These are phyloP conservation scores for Pseudocercospora vitis DNA, from an alignment of 2,329 filamentous ascomycete species.

Conservation along the genomic window DNA sequence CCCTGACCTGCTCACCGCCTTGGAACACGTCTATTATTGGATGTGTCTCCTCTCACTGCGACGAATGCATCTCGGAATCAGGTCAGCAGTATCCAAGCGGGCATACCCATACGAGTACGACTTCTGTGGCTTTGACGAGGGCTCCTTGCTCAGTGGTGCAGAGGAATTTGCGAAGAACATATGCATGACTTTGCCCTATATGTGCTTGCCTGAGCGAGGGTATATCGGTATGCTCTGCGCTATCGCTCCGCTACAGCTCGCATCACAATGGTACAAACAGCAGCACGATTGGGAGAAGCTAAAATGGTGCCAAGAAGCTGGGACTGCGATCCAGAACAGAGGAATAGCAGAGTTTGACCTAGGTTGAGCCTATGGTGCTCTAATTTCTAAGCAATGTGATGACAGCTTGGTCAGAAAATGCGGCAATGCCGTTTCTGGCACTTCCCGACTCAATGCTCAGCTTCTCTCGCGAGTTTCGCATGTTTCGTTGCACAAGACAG, in stretches of 20 bases:
- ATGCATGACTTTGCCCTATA: conserved; percentile 16
- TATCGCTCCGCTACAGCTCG: conserved; percentile 11
- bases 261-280: conserved; percentile 13
- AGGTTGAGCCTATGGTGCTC: neutral
- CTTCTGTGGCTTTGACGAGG: conserved; percentile 7
- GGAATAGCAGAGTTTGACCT: neutral
- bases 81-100: neutral
- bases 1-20: conserved; percentile 2
- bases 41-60: conserved; percentile 10
- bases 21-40: conserved; percentile 18
- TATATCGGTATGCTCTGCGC: conserved; percentile 13
- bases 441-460: neutral
- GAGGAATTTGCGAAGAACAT: conserved; percentile 13
- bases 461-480: too few relatives aligned
- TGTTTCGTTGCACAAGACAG: too few relatives aligned
- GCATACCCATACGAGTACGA: conserved; percentile 9
- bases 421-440: neutral
- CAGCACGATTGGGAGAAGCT: conserved; percentile 4
- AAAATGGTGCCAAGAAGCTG: conserved; percentile 13
- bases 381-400: neutral
- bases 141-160: neutral
- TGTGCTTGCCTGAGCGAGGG: conserved; percentile 13
- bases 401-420: neutral
- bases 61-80: conserved; percentile 8
- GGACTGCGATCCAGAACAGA: neutral